Evolutionary conservation across 495 filamentous ascomycete genomes (phyloP).

Genomic region (Penicillium maclennaniae): DNA sequence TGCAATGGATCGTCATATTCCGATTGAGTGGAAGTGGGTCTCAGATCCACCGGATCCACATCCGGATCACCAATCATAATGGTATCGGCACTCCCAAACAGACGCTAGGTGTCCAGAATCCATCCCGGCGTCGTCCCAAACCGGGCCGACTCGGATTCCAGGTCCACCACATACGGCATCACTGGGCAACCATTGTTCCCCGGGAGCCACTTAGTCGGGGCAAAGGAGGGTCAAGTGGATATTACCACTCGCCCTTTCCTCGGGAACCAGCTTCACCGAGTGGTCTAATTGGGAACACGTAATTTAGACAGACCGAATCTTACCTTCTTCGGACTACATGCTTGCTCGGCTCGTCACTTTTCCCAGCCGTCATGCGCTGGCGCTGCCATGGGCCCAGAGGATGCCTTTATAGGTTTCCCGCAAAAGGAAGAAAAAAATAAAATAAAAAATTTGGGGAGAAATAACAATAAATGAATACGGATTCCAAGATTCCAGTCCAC

Average conservation of each 20-base stretch:
- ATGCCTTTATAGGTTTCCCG: neutral
- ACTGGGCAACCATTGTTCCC: slow-evolving; percentile 22
- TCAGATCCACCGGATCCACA: slow-evolving; percentile 14
- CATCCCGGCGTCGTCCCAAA: slow-evolving; percentile 28
- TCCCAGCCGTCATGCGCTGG: neutral
- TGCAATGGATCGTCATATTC: slow-evolving; percentile 29
- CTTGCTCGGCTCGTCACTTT: neutral
- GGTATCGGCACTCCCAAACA: slow-evolving; percentile 7
- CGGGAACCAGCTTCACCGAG: slow-evolving; percentile 28
- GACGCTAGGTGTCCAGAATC: slow-evolving; percentile 16
- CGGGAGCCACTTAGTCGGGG: slow-evolving; percentile 11
- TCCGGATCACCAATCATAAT: slow-evolving; percentile 16
- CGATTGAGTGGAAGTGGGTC: slow-evolving; percentile 21
- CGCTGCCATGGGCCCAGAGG: too few species aligned
- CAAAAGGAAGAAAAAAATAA: neutral
- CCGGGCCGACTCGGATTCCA: slow-evolving; percentile 34
- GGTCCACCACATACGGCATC: slow-evolving; percentile 22
- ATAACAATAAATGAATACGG: slow-evolving; percentile 16
- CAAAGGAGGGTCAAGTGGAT: slow-evolving; percentile 20
- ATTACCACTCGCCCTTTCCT: slow-evolving; percentile 15
- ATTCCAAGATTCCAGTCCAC: slow-evolving; percentile 2
- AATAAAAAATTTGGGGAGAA: slow-evolving; percentile 11
- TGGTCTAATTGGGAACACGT: slow-evolving; percentile 24
- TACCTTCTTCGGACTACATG: neutral
- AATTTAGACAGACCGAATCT: slow-evolving; percentile 14